These are phyloP conservation scores for Pestalotiopsis sp. DNA, from an alignment of 2,329 filamentous ascomycete genomes.

Conservation along the genomic window DNA sequence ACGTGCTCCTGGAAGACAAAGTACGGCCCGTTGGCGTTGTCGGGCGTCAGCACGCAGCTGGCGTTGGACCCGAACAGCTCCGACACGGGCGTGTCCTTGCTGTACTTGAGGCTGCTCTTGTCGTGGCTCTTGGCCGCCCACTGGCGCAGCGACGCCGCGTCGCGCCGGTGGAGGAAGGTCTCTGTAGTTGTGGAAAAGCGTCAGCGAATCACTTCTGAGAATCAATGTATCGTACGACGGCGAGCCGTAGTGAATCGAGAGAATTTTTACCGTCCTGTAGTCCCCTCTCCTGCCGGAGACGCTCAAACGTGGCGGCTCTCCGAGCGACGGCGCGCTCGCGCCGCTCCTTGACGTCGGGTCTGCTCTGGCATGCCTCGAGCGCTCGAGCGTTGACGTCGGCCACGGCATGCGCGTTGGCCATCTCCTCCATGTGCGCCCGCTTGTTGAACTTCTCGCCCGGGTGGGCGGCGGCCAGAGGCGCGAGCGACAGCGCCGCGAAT, in stretches of 20 bases:
- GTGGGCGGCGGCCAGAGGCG: conserved; percentile 25
- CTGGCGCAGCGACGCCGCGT: conserved; percentile 36
- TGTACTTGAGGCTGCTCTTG: conserved; percentile 35
- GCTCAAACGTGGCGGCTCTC: conserved; percentile 38
- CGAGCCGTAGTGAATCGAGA: too few species aligned
- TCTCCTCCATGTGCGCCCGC: conserved; percentile 27
- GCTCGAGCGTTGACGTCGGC: conserved; percentile 31
- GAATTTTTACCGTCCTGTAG: conserved; percentile 25
- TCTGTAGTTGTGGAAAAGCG: neutral
- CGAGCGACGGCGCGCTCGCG: conserved; percentile 40
- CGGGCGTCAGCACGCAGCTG: conserved; percentile 43
- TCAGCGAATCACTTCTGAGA: neutral
- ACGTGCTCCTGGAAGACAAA: conserved; percentile 46
- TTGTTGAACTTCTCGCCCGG: conserved; percentile 30
- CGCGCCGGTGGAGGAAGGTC: conserved; percentile 32
- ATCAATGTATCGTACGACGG: neutral
- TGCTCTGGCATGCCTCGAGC: conserved; percentile 40
- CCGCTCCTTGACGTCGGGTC: conserved; percentile 39
- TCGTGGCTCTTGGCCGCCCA: conserved; percentile 41
- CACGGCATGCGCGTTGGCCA: conserved; percentile 30
- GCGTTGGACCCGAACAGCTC: conserved; percentile 44
- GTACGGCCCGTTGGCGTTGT: conserved; percentile 46
- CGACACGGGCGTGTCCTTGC: conserved; percentile 29
- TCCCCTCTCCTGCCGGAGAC: conserved; percentile 36
- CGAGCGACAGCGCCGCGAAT: conserved; percentile 19